phyloP scores from a whole-genome alignment of 345 rosid species.

The Cardamine occulta region DNA sequence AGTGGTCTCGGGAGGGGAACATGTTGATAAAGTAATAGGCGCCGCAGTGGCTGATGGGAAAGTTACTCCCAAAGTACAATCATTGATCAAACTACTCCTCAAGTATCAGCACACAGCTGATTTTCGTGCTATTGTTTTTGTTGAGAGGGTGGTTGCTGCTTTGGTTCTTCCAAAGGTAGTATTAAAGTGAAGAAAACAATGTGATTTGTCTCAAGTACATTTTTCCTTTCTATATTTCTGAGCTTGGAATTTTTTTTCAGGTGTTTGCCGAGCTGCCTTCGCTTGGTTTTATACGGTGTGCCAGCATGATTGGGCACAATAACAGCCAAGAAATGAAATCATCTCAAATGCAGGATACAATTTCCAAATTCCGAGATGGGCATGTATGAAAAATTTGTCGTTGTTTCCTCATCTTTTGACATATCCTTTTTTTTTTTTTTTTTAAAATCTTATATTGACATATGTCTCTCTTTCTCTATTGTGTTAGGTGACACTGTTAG shows the following conservation, averaged over 20 bases:
- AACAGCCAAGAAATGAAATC: conserved; percentile 97
- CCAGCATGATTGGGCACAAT: conserved; percentile 97
- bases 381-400: conserved; percentile 57
- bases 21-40: conserved; percentile 89
- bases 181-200: background rate
- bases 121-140: conserved; percentile 98
- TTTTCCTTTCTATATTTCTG: conserved; percentile 14
- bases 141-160: conserved; percentile 97
- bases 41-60: conserved; percentile 99
- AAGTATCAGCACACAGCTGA: conserved; percentile 86
- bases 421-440: background rate
- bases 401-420: conserved; percentile 11
- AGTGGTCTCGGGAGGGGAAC: conserved; percentile 99
- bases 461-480: background rate
- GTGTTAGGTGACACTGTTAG: conserved; percentile 80
- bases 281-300: conserved; percentile 76
- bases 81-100: conserved; percentile 81
- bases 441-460: background rate
- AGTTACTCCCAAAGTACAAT: conserved; percentile 98
- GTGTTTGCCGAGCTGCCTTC: conserved; percentile 95
- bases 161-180: conserved; percentile 96
- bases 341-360: conserved; percentile 93
- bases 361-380: conserved; percentile 92
- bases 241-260: conserved; percentile 47
- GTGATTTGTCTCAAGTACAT: background rate